phyloP scores from a whole-genome alignment of 2,329 filamentous ascomycete genomes.

The Aspergillus quadricinctus region DNA sequence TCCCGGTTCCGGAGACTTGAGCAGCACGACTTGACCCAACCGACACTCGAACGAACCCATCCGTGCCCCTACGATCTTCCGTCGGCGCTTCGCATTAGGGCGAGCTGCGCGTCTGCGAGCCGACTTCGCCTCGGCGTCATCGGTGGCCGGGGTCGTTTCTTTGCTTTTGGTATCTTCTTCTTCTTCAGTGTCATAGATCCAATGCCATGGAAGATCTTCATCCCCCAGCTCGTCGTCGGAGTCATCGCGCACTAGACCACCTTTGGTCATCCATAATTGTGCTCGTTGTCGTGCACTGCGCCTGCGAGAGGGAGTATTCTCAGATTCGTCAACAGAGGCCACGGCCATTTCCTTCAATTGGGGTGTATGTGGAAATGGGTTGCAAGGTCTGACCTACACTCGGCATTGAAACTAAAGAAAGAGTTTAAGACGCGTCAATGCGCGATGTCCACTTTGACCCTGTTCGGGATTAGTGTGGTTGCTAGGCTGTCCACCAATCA shows the following conservation, averaged over 20 bases:
- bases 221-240: constrained; percentile 82
- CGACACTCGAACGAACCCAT: constrained; percentile 77
- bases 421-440: constrained; percentile 18
- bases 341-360: constrained; percentile 16
- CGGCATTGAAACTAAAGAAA: constrained; percentile 4
- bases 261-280: constrained; percentile 51
- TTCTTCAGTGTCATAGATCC: constrained; percentile 58
- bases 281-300: constrained; percentile 33
- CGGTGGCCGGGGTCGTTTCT: constrained; percentile 9
- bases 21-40: constrained; percentile 76
- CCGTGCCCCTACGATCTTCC: constrained; percentile 70
- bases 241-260: constrained; percentile 67
- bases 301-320: constrained; percentile 10
- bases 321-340: constrained; percentile 12
- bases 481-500: constrained; percentile 13
- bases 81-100: constrained; percentile 21
- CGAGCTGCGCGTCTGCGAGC: constrained; percentile 28
- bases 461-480: constrained; percentile 20
- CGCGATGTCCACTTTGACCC: constrained; percentile 33
- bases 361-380: background rate
- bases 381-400: background rate
- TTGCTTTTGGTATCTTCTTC: constrained; percentile 19
- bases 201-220: constrained; percentile 72
- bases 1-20: constrained; percentile 81
- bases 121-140: constrained; percentile 19